Evolutionary conservation across 306 rosid species (phyloP), one percentile per base, ranked within the genome.

Genomic region (Casuarina glauca): DNA sequence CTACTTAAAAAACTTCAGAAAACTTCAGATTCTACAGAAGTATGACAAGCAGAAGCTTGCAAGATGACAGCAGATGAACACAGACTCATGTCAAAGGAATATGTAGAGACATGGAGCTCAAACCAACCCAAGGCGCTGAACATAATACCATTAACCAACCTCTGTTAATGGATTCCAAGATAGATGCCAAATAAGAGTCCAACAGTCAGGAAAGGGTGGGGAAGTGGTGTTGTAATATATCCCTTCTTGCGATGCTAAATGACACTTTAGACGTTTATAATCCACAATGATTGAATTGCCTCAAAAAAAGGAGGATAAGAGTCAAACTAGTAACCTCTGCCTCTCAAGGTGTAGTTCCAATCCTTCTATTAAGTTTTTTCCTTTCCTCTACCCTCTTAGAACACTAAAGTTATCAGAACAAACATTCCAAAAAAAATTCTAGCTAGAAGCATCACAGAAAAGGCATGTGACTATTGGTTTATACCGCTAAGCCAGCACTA

Each of bases 1-100:
- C 67, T 46, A 79, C 54, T 42, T 63, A 45, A 17, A 48, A 45
- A 57, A 77, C 62, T 57, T 19, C 32, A 57, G 35, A 72, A 35
- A 84, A 74, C 71, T 70, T 70, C 78, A 77, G 76, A 50, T 50
- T 64, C 61, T 69, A 66, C 36, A 72, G 8, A 26, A 72, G 41
- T 58, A 67, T 38, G 4, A 43, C 11, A 71, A 53, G 55, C 3
- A 54, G 3, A 32, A 10, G 53, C 41, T n/a, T 54, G 46, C 57
- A 57, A 69, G 41, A 74, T 39, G 39, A 70, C 54, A 68, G 15
- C 53, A 44, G 38, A 69, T 20, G 8, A 43, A 69, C 10, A 69
- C 2, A 41, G 45, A n/a, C 49, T 66, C 26, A 12, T 35, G 49
- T 5, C 45, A 41, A 9, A 13, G 15, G 48, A 13, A 42, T 15